These are phyloP conservation scores for Fomitopsis betulina DNA, from an alignment of 1,284 basidiomycete genomes.

Conservation along the genomic window DNA sequence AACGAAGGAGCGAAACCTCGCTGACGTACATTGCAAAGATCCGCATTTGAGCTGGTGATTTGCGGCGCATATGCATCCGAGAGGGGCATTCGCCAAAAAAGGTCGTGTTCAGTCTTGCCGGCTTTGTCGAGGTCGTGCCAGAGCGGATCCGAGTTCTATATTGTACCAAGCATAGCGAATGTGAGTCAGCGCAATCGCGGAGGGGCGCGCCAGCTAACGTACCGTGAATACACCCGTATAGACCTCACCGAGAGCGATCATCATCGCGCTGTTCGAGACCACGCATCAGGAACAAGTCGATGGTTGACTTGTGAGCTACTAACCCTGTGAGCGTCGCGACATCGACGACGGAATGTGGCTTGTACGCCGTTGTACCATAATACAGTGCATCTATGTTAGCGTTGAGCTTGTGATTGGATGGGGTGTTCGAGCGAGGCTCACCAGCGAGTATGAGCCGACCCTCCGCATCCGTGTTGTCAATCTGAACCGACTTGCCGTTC, in stretches of 20 bases:
- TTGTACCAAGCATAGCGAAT: neutral
- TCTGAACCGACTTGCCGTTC: slow-evolving; percentile 86
- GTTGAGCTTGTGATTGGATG: neutral
- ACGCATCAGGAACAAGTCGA: neutral
- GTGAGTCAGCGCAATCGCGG: neutral
- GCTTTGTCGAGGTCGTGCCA: slow-evolving; percentile 73
- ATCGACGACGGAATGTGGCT: slow-evolving; percentile 81
- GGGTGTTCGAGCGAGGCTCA: slow-evolving; percentile 23
- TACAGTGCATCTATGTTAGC: slow-evolving; percentile 67
- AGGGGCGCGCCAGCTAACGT: slow-evolving; percentile 17
- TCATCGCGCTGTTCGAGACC: slow-evolving; percentile 48
- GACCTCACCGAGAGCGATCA: slow-evolving; percentile 65
- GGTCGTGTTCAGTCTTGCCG: slow-evolving; percentile 72
- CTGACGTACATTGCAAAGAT: slow-evolving; percentile 72
- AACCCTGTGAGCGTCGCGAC: slow-evolving; percentile 79
- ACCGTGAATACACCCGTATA: slow-evolving; percentile 83
- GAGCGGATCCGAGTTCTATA: slow-evolving; percentile 63
- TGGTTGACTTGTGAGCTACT: slow-evolving; percentile 8
- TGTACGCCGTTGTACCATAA: slow-evolving; percentile 77
- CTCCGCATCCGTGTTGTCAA: slow-evolving; percentile 89
- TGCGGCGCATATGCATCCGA: slow-evolving; percentile 77
- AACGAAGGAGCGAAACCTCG: slow-evolving; percentile 2
- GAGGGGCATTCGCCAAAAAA: slow-evolving; percentile 84
- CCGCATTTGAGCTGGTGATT: slow-evolving; percentile 76
- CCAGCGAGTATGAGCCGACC: slow-evolving; percentile 77